phyloP scores from a whole-genome alignment of 1,284 basidiomycete species.

The Cutaneotrichosporon sp. region DNA sequence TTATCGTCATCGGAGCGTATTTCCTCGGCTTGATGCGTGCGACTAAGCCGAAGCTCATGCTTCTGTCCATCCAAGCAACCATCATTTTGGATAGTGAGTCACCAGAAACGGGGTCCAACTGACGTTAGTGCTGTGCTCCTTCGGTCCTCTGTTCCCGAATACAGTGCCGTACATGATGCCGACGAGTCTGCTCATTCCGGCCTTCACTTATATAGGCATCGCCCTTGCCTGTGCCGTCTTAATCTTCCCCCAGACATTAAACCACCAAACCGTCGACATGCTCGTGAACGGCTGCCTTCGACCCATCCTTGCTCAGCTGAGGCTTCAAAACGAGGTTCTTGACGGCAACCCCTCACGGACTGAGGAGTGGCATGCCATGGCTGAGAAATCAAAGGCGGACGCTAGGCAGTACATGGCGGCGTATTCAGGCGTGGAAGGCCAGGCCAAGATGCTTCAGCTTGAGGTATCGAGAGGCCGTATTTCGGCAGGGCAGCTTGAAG shows the following conservation, averaged over 20 bases:
- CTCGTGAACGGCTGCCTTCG: conserved; percentile 35
- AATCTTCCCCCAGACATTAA: conserved; percentile 69
- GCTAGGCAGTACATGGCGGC: conserved; percentile 30
- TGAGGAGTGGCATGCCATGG: conserved; percentile 33
- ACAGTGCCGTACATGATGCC: conserved; percentile 59
- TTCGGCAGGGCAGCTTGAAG: conserved; percentile 44
- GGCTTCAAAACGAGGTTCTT: conserved; percentile 43
- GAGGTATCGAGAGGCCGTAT: conserved; percentile 50
- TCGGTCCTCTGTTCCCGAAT: conserved; percentile 60
- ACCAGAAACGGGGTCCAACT: conserved; percentile 7
- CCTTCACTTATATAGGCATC: conserved; percentile 59
- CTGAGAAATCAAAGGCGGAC: conserved; percentile 18
- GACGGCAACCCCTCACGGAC: conserved; percentile 19
- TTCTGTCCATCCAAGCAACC: conserved; percentile 57
- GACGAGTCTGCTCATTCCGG: conserved; percentile 56
- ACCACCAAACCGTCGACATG: conserved; percentile 50
- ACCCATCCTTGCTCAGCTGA: conserved; percentile 35
- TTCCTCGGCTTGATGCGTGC: conserved; percentile 59
- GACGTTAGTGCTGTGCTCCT: conserved; percentile 55
- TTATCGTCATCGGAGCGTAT: conserved; percentile 64
- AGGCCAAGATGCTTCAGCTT: conserved; percentile 44
- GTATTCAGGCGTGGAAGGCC: conserved; percentile 28
- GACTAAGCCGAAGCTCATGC: conserved; percentile 58
- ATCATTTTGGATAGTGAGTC: conserved; percentile 41
- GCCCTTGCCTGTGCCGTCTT: conserved; percentile 57